Evolutionary conservation across 140 eudicot genomes (phyloP).

Genomic region (Anethum foeniculum): DNA sequence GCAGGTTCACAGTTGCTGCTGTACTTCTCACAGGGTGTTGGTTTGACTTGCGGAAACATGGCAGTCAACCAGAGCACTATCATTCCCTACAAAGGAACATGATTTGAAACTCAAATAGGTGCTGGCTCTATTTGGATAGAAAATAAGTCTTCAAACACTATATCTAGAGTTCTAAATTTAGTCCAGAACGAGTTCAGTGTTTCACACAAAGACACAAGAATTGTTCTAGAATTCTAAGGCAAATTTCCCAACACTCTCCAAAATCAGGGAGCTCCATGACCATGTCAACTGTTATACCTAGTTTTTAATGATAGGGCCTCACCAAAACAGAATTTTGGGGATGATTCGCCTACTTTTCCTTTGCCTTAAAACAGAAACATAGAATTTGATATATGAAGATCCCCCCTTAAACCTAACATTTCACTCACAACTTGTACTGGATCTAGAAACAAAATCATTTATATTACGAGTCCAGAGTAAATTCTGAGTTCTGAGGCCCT

Average conservation of each 20-base stretch:
- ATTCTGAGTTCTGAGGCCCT: background rate
- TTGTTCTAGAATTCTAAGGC: background rate
- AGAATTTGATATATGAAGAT: background rate
- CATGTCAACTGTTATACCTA: no score
- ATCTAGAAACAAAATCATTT: no score
- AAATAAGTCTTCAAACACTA: background rate
- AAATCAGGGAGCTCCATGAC: no score
- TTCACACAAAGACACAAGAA: background rate
- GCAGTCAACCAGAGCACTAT: conserved; percentile 42
- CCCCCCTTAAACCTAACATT: no score
- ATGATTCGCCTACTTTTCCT: background rate
- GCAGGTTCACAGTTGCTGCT: conserved; percentile 23
- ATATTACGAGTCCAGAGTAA: background rate
- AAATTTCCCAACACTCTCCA: no score
- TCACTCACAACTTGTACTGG: no score
- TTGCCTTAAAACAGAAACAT: background rate
- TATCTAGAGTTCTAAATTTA: background rate
- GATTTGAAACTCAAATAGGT: background rate
- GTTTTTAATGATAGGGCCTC: no score
- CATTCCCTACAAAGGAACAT: conserved; percentile 32
- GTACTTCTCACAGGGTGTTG: conserved; percentile 27
- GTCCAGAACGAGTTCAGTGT: background rate
- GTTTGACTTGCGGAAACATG: conserved; percentile 38
- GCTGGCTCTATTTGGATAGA: background rate
- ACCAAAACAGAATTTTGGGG: background rate